Conservation (phyloP, 1,284 basidiomycete species). For the Somion occarium region DNA sequence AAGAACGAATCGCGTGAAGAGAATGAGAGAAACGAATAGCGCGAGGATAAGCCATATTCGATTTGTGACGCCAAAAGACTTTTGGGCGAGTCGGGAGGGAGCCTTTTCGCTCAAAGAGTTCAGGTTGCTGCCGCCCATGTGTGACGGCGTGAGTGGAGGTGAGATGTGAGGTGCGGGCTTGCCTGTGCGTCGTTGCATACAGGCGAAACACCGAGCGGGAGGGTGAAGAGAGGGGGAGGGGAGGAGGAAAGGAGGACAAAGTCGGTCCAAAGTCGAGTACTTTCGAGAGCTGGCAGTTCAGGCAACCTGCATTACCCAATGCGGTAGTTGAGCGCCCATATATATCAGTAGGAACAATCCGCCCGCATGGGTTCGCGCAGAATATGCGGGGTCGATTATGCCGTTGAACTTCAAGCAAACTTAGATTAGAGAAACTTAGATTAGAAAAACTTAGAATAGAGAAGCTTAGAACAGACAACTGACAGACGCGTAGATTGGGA, state of each 20-base stretch:
- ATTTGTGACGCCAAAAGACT: conserved; percentile 56
- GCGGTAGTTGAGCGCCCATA: too few relatives aligned
- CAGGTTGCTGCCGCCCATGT: conserved; percentile 29
- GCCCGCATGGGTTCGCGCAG: too few relatives aligned
- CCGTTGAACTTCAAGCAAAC: too few relatives aligned
- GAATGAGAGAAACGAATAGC: conserved; percentile 53
- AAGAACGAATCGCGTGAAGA: conserved; percentile 58
- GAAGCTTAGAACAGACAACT: too few relatives aligned
- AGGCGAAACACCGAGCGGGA: conserved; percentile 3
- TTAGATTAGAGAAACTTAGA: too few relatives aligned
- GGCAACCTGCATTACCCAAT: too few relatives aligned
- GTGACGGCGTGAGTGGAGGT: conserved; percentile 35
- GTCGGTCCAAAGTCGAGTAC: too few relatives aligned
- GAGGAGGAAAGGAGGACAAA: not conserved
- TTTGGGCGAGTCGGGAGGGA: conserved; percentile 46
- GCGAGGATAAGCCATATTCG: conserved; percentile 70
- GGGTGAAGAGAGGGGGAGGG: not conserved
- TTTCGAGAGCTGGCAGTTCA: too few relatives aligned
- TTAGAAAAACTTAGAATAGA: too few relatives aligned
- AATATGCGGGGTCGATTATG: too few relatives aligned
- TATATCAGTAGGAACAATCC: too few relatives aligned
- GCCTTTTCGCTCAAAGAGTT: conserved; percentile 37
- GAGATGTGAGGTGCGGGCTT: conserved; percentile 52
- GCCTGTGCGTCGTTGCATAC: conserved; percentile 56
- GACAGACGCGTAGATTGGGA: too few relatives aligned